phyloP scores from a whole-genome alignment of 1,139 yeast genomes.

The Debaryomycetaceae sp. region DNA sequence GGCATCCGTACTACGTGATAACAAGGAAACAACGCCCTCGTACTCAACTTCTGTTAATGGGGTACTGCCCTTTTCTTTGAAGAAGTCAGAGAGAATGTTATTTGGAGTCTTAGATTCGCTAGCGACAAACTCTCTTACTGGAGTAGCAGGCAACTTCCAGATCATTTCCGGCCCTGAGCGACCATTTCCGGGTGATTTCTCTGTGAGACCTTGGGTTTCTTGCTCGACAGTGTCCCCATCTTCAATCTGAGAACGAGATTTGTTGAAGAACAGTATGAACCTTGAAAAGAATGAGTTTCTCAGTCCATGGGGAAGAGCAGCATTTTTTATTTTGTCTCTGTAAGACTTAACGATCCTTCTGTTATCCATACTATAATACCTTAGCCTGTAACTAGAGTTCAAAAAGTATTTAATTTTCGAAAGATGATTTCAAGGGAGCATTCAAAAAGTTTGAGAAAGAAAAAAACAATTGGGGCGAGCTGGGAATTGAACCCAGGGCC shows the following conservation, averaged over 20 bases:
- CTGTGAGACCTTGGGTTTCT: background rate
- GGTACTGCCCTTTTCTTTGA: constrained; percentile 67
- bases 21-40: constrained; percentile 74
- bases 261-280: constrained; percentile 27
- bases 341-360: constrained; percentile 35
- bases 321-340: constrained; percentile 20
- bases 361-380: constrained; percentile 31
- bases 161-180: constrained; percentile 13
- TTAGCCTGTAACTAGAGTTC: too few relatives aligned
- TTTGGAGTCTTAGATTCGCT: constrained; percentile 28
- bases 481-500: constrained; percentile 24
- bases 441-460: background rate
- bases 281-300: constrained; percentile 27
- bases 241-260: background rate
- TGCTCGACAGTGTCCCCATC: background rate
- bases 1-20: constrained; percentile 21
- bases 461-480: constrained; percentile 16
- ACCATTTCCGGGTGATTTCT: constrained; percentile 1
- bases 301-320: constrained; percentile 17
- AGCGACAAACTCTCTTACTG: background rate
- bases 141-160: constrained; percentile 6
- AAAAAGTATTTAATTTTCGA: too few relatives aligned
- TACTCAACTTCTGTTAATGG: constrained; percentile 76
- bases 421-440: too few relatives aligned
- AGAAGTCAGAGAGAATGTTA: constrained; percentile 67